These are phyloP conservation scores for Fusarium irregulare DNA, from an alignment of 2,329 filamentous ascomycete genomes.

Conservation along the genomic window DNA sequence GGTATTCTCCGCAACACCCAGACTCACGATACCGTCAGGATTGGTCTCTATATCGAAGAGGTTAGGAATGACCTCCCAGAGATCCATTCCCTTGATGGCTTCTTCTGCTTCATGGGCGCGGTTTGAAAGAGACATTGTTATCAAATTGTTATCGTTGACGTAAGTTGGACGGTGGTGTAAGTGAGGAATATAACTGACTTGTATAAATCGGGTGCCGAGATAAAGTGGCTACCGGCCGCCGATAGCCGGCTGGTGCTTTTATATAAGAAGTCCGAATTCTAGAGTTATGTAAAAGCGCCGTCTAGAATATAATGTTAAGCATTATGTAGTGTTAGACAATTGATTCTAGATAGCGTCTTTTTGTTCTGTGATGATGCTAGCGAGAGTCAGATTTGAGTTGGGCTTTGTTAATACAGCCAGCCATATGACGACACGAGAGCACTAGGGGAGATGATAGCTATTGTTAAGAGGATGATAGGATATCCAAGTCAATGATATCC, in stretches of 20 bases:
- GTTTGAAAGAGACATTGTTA: slow-evolving; percentile 44
- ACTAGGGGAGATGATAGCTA: not conserved
- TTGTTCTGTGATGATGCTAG: not conserved
- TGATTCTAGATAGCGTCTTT: not conserved
- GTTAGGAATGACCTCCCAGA: slow-evolving; percentile 60
- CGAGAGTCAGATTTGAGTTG: slow-evolving; percentile 1
- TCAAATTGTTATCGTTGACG: not conserved
- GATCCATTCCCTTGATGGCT: slow-evolving; percentile 42
- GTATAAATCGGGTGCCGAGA: not conserved
- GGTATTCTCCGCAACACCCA: slow-evolving; percentile 64
- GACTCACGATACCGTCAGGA: slow-evolving; percentile 59
- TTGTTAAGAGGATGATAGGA: not conserved
- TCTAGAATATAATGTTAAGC: not conserved
- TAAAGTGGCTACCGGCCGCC: slow-evolving; percentile 21
- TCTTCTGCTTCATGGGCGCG: slow-evolving; percentile 47
- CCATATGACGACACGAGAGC: not conserved
- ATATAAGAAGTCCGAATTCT: not conserved
- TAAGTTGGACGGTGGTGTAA: not conserved
- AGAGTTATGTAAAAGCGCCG: not conserved
- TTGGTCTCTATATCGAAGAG: slow-evolving; percentile 56
- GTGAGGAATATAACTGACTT: slow-evolving; percentile 4
- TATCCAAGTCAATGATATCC: no score
- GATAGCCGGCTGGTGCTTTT: slow-evolving; percentile 18
- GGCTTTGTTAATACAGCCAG: not conserved
- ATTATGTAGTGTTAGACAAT: not conserved